phyloP scores from a whole-genome alignment of 2,329 filamentous ascomycete genomes.

The Hypoxylon sp. region DNA sequence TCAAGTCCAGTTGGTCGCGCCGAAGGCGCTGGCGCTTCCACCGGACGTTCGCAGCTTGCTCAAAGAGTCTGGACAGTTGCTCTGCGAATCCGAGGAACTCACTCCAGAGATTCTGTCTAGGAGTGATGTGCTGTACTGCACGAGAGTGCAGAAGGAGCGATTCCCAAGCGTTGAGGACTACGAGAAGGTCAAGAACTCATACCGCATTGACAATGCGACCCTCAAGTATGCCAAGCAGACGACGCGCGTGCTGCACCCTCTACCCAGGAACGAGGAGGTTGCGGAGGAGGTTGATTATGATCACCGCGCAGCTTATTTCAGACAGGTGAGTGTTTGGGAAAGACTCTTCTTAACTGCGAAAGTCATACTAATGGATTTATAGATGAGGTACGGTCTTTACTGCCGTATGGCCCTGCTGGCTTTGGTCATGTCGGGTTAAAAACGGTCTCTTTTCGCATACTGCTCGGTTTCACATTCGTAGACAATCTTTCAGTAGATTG shows the following conservation, averaged over 20 bases:
- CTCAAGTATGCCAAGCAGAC: constrained; percentile 91
- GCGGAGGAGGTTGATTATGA: constrained; percentile 98
- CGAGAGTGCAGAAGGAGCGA: constrained; percentile 94
- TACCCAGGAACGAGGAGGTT: constrained; percentile 94
- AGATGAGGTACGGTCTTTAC: constrained; percentile 99
- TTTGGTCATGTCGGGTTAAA: constrained; percentile 78
- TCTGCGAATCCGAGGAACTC: constrained; percentile 80
- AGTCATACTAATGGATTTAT: constrained; percentile 57
- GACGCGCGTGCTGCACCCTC: constrained; percentile 95
- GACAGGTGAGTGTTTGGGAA: constrained; percentile 83
- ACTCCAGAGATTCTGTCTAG: constrained; percentile 88
- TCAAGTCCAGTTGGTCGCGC: constrained; percentile 90
- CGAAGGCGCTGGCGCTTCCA: constrained; percentile 82
- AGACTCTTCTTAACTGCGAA: not conserved
- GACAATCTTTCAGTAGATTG: constrained; percentile 35
- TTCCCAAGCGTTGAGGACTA: constrained; percentile 87
- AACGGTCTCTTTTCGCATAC: constrained; percentile 21
- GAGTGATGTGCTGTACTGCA: constrained; percentile 96
- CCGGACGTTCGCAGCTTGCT: constrained; percentile 79
- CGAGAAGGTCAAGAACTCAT: constrained; percentile 87
- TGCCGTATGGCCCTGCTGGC: constrained; percentile 97
- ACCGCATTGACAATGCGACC: constrained; percentile 90
- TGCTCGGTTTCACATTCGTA: constrained; percentile 35
- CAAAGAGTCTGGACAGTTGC: constrained; percentile 79
- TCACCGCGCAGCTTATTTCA: constrained; percentile 95